Evolutionary conservation across 2,329 filamentous ascomycete genomes (phyloP).

Genomic region (Colletotrichum musae): DNA sequence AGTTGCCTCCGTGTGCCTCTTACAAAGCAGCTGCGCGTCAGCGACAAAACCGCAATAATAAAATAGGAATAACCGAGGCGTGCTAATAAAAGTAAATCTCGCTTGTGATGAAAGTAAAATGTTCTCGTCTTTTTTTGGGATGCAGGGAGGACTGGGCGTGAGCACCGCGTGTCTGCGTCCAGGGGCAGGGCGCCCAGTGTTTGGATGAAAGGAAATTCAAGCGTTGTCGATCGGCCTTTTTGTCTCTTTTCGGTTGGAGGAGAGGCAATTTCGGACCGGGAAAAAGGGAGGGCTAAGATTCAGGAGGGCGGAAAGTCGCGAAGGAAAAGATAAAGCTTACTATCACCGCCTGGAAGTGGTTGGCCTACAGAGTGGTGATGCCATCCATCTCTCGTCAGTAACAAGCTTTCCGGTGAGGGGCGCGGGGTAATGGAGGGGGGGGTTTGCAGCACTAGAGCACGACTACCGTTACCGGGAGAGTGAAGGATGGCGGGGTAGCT

Average conservation of each 20-base stretch:
- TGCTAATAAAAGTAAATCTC: background rate
- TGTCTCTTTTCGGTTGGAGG: too few relatives aligned
- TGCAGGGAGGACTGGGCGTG: too few relatives aligned
- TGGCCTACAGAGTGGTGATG: slow-evolving; percentile 19
- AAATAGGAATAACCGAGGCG: too few relatives aligned
- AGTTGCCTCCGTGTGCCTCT: slow-evolving; percentile 52
- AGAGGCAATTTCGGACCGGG: too few relatives aligned
- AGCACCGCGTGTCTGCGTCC: too few relatives aligned
- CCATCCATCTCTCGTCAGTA: slow-evolving; percentile 17
- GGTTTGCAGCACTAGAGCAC: background rate
- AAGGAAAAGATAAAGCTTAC: slow-evolving; percentile 44
- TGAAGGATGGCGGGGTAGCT: slow-evolving; percentile 36
- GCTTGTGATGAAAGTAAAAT: background rate
- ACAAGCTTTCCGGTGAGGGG: slow-evolving; percentile 25
- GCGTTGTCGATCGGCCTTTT: too few relatives aligned
- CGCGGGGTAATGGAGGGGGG: slow-evolving; percentile 19
- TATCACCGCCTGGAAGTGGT: slow-evolving; percentile 44
- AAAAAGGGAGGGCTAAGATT: background rate
- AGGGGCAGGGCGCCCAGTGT: too few relatives aligned
- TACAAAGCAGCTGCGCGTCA: background rate
- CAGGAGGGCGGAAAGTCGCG: background rate
- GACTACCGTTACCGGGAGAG: background rate
- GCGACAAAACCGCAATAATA: background rate
- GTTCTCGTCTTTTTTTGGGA: too few relatives aligned
- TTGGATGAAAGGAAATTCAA: too few relatives aligned